phyloP scores from a whole-genome alignment of 441 rosid genomes.

The Lepidium campestre region DNA sequence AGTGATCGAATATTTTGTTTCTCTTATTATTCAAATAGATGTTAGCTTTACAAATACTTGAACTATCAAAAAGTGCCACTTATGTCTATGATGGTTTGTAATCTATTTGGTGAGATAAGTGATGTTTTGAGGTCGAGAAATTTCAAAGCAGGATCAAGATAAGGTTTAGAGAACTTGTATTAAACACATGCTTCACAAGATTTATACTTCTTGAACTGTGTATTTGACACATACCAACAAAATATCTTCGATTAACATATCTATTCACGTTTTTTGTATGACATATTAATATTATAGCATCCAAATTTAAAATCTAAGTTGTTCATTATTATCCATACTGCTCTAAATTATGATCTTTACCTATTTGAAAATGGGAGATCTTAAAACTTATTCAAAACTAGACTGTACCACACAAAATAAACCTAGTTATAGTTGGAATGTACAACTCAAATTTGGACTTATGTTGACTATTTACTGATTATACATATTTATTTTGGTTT shows the following conservation, averaged over 20 bases:
- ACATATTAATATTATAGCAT: too few species aligned
- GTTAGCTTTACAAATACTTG: background rate
- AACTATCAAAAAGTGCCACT: background rate
- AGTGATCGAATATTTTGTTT: too few species aligned
- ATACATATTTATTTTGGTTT: background rate
- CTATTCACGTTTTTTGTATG: too few species aligned
- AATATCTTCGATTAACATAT: too few species aligned
- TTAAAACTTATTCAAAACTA: slow-evolving; percentile 3
- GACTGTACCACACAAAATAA: background rate
- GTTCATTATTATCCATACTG: too few species aligned
- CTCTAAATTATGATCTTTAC: background rate
- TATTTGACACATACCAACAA: background rate
- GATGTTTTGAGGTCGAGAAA: background rate
- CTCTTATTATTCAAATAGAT: too few species aligned
- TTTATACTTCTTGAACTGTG: background rate
- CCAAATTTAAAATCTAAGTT: too few species aligned
- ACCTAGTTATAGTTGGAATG: slow-evolving; percentile 2
- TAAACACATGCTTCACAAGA: background rate
- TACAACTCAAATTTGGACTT: slow-evolving; percentile 3
- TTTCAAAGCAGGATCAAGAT: background rate
- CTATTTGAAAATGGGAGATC: too few species aligned
- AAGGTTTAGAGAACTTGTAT: background rate
- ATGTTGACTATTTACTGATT: slow-evolving; percentile 1
- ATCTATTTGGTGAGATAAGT: background rate
- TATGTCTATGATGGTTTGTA: background rate